Percentiles rank a stretch among this genome's conserved stretches.
Conservation (phyloP, 2,329 filamentous ascomycete genomes). For the Arthrinium puccinioides region DNA sequence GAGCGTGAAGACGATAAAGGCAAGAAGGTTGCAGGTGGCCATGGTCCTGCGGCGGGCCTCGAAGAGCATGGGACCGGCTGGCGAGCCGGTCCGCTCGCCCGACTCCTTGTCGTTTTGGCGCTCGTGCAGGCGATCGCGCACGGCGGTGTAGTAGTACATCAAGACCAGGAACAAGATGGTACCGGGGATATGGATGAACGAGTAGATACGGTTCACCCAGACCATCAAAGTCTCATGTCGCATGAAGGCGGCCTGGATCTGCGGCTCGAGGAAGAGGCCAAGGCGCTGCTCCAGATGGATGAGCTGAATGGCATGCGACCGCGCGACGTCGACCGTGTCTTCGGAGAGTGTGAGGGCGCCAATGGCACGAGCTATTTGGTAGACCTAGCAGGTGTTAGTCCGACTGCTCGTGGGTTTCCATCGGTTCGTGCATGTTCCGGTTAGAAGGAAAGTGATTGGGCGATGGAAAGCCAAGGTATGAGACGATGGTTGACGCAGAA, state of each 20-base stretch:
- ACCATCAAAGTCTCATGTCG: constrained; percentile 48
- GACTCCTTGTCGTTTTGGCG: constrained; percentile 5
- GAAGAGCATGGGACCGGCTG: constrained; percentile 40
- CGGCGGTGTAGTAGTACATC: constrained; percentile 65
- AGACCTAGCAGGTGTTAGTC: constrained; percentile 43
- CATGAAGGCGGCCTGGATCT: constrained; percentile 36
- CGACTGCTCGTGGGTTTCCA: neutral
- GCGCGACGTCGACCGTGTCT: constrained; percentile 60
- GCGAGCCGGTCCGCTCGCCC: constrained; percentile 9
- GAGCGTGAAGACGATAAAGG: constrained; percentile 54
- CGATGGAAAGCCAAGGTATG: no score
- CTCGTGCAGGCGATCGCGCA: constrained; percentile 25
- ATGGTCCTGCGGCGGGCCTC: constrained; percentile 51
- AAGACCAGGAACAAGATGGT: constrained; percentile 61
- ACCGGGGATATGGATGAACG: constrained; percentile 71
- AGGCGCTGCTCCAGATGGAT: constrained; percentile 59
- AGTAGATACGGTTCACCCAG: constrained; percentile 67
- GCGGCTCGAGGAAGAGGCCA: constrained; percentile 57
- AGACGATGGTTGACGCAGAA: no score
- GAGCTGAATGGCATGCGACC: constrained; percentile 60
- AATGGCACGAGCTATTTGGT: constrained; percentile 67
- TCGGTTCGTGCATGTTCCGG: neutral
- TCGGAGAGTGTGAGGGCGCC: constrained; percentile 62
- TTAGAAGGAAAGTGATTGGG: neutral
- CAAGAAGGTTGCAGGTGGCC: constrained; percentile 54